These are phyloP conservation scores for Heritiera fomes DNA, from an alignment of 345 rosid genomes.

Conservation along the genomic window DNA sequence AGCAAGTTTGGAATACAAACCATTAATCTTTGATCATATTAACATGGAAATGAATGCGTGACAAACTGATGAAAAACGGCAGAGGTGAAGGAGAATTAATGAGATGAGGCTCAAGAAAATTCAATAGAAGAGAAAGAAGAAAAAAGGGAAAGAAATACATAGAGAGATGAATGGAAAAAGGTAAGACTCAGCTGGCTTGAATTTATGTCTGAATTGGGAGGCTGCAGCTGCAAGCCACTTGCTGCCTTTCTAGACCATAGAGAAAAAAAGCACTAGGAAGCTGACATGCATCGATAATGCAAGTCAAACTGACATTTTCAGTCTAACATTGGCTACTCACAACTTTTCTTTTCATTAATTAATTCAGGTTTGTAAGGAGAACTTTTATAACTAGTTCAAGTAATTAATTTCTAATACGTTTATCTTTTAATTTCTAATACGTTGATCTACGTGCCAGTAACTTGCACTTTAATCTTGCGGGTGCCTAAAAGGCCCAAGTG, in stretches of 20 bases:
- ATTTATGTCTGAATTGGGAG: slow-evolving; percentile 7
- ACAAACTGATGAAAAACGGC: too few relatives aligned
- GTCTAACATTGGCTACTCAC: too few relatives aligned
- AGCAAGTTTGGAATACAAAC: too few relatives aligned
- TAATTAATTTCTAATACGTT: background rate
- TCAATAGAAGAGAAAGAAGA: background rate
- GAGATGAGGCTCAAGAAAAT: too few relatives aligned
- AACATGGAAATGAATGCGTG: too few relatives aligned
- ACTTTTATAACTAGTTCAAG: background rate
- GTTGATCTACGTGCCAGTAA: background rate
- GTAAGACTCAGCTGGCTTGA: background rate
- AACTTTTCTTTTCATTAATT: too few relatives aligned
- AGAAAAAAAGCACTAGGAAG: too few relatives aligned
- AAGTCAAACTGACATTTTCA: background rate
- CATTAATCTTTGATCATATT: too few relatives aligned
- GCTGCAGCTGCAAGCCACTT: background rate
- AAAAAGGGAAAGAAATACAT: background rate
- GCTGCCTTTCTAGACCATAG: slow-evolving; percentile 14
- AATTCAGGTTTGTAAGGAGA: too few relatives aligned
- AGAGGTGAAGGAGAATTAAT: too few relatives aligned
- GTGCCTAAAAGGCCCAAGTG: background rate
- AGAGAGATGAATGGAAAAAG: too few relatives aligned
- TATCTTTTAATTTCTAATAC: background rate
- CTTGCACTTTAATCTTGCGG: background rate
- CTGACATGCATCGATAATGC: background rate